Base-by-base conservation (phyloP, 805 yeast species). In the Monosporozyma aerobia region DNA sequence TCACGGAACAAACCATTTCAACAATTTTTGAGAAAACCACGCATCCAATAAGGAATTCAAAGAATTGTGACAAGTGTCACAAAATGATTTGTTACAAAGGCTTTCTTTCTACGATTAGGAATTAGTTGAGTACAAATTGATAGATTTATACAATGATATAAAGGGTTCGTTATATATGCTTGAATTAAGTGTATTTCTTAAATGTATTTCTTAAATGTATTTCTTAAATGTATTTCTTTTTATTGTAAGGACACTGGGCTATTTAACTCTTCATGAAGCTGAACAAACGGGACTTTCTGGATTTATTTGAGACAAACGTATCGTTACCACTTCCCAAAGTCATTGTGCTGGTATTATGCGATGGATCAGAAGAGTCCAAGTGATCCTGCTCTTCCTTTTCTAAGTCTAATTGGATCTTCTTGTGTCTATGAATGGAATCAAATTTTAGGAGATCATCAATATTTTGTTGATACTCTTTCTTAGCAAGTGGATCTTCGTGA, bases 401-500 rank as follows among this genome's bases (percentile, higher is more conserved):
- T 16, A 11, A 14, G 41, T 49, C 35, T 13, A 40, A 13, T 25
- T 47, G 39, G 2, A 25, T 9, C 14, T 11, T 16, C 43, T 27
- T 51, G 3, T 16, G 14, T 45, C 63, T 56, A 22, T 57, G 44
- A 13, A 46, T 29, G 19, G 63, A 63, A 48, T 65, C 69, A 48
- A 55, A 54, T 46, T 53, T 56, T 6, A 67, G 53, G 16, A 67
- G 46, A 33, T 58, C 52, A 16, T 62, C 59, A 5, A 65, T 54
- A 49, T 64, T 62, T 16, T 57, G 58, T 8, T 56, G 57, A 32
- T 54, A 39, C 48, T 51, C 47, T 49, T 41, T 22, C 9, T 43
- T 30, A 3, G n/a, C 19, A 1, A 7, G 16, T 1, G 43, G 14
- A 8, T 47, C 39, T 30, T 32, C 35, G 3, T 19, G 9, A 10